Evolutionary conservation across 2,329 filamentous ascomycete species (phyloP), one percentile per base, ranked within the genome.

Genomic region (Fusarium austroafricanum): DNA sequence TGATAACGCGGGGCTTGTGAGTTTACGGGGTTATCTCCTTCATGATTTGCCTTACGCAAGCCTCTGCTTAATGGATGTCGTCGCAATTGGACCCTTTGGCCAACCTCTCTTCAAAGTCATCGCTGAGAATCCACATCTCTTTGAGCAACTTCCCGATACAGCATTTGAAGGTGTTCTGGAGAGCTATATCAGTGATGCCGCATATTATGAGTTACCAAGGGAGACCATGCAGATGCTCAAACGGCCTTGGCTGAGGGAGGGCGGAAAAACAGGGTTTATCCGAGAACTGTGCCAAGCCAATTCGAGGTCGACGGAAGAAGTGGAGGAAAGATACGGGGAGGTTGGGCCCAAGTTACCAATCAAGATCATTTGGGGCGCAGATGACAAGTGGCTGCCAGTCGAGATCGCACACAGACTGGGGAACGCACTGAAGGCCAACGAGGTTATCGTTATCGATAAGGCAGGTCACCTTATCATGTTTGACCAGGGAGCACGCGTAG

Each of bases 401-500:
- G 77, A 80, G 49, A 78, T 73, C 28, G 80, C 82, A 4, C 35
- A 43, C 28, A 65, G 65, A 28, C 50, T 75, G 23, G 66, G 72
- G 3, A 62, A 73, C 43, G 55, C 82, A 20, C 70, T 77, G 5
- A 73, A 73, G 31, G 70, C 75, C 4, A 69, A 69, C n/a, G 76
- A 79, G 18, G 71, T 78, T 35, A 75, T 80, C 4, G 49, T 80
- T 68, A 75, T 75, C 29, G 67, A 70, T 26, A 65, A 71, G 15
- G 82, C 82, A 11, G 82, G 82, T 0, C 82, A 84, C 75, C 47
- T 84, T 8, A 68, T 81, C 2, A 81, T 82, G 79, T 74, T 79
- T 65, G 82, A 84, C 64, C 80, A 83, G 55, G 73, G 69, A 12
- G 78, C 72, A 9, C 76, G 73, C 47, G 65, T 84, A 14, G 79